These are phyloP conservation scores for Aspergillus phoenicis DNA, from an alignment of 2,329 filamentous ascomycete species.

Conservation along the genomic window DNA sequence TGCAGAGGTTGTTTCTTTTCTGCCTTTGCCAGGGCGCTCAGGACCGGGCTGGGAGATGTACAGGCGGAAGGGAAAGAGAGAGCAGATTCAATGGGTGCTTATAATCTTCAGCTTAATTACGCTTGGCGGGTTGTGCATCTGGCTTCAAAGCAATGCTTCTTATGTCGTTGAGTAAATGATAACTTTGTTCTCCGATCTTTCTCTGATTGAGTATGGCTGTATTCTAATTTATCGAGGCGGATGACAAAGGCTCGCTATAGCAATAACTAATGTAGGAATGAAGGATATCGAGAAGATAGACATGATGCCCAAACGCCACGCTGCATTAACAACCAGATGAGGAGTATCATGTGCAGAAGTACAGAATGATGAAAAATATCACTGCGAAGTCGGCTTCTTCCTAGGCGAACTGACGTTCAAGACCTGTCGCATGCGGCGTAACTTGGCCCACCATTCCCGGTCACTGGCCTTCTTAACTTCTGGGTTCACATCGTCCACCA, in stretches of 20 bases:
- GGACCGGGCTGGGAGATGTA: constrained; percentile 20
- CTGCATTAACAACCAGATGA: constrained; percentile 9
- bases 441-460: constrained; percentile 71
- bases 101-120: neutral
- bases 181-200: neutral
- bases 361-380: neutral
- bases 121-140: neutral
- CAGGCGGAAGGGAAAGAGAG: neutral
- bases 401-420: constrained; percentile 67
- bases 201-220: neutral
- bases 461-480: constrained; percentile 62
- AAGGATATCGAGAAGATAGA: constrained; percentile 4
- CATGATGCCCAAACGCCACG: constrained; percentile 21
- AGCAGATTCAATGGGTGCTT: neutral
- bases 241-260: neutral
- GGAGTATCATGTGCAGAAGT: neutral
- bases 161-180: neutral
- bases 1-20: constrained; percentile 15
- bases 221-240: neutral
- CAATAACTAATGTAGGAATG: constrained; percentile 1
- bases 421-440: constrained; percentile 71
- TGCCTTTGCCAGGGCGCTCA: constrained; percentile 16
- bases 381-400: constrained; percentile 28
- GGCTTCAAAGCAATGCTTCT: too few species aligned
- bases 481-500: constrained; percentile 41